A percentile compares a stretch with the other conserved stretches of the same genome.
Conservation (phyloP, 169 alveolate genomes). For the Eimeria acervulina region DNA sequence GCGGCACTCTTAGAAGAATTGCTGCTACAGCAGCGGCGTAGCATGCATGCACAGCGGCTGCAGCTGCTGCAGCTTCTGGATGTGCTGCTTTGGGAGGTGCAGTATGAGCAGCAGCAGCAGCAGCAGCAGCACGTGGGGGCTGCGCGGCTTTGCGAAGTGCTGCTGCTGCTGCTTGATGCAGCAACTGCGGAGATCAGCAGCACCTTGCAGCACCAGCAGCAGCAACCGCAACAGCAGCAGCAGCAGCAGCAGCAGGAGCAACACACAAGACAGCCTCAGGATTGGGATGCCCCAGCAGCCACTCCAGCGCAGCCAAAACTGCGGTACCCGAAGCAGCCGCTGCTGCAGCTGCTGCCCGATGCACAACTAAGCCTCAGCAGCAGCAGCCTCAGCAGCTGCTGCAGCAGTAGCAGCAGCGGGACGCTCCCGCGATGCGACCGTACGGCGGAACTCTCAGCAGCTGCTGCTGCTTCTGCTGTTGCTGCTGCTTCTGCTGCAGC, state of each 20-base stretch:
- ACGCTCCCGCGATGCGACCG: not conserved
- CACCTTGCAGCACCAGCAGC: slow-evolving; percentile 51
- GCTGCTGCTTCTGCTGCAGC: slow-evolving; percentile 1
- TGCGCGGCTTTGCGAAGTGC: not conserved
- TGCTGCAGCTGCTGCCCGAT: slow-evolving; percentile 64
- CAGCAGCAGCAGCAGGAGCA: slow-evolving; percentile 24
- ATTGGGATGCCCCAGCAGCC: not conserved
- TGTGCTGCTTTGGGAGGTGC: slow-evolving; percentile 13
- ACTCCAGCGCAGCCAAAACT: not conserved
- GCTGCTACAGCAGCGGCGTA: not conserved
- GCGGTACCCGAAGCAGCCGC: not conserved
- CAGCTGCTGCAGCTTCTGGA: slow-evolving; percentile 53
- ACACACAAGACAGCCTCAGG: not conserved
- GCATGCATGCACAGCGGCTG: not conserved
- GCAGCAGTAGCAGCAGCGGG: slow-evolving; percentile 41
- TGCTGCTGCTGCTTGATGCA: slow-evolving; percentile 61
- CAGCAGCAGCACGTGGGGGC: slow-evolving; percentile 58
- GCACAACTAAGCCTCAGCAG: not conserved
- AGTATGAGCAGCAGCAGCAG: slow-evolving; percentile 35
- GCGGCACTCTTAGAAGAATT: not conserved
- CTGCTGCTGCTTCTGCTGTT: not conserved
- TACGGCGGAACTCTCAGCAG: not conserved
- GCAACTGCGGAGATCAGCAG: not conserved
- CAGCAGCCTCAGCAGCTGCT: slow-evolving; percentile 15
- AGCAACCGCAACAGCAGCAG: slow-evolving; percentile 1